phyloP scores from a whole-genome alignment of 2,329 filamentous ascomycete genomes.

The Apiospora kogelbergensis region DNA sequence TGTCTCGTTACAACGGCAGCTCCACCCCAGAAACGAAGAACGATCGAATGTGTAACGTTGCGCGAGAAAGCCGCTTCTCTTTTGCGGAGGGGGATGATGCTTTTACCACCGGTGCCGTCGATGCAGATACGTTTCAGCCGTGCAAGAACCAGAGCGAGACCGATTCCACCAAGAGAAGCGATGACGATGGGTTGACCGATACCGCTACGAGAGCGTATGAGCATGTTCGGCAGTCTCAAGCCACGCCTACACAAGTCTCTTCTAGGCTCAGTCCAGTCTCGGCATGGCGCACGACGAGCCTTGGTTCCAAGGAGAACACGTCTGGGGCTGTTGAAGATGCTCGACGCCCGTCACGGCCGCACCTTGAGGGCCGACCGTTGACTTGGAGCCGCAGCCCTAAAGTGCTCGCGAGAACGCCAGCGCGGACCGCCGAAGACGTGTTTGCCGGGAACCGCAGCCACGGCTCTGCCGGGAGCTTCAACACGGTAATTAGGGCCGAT shows the following conservation, averaged over 20 bases:
- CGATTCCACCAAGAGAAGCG: neutral
- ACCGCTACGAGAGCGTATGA: neutral
- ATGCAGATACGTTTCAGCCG: neutral
- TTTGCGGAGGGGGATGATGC: conserved; percentile 11
- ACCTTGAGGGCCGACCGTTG: conserved; percentile 6
- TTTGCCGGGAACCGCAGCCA: conserved; percentile 3
- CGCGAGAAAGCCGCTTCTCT: conserved; percentile 11
- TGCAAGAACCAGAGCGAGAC: neutral
- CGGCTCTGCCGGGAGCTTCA: neutral
- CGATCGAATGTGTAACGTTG: neutral
- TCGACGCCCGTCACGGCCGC: neutral
- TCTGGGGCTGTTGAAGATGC: neutral
- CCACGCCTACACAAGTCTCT: neutral
- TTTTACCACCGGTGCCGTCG: neutral
- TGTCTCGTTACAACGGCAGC: neutral
- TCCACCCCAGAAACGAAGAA: neutral
- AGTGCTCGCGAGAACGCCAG: neutral
- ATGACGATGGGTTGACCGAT: no score
- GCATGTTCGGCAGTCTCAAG: conserved; percentile 7
- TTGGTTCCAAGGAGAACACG: neutral
- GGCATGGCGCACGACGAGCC: neutral
- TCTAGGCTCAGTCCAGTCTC: no score
- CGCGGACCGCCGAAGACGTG: neutral
- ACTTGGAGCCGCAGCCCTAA: neutral
- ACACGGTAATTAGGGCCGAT: neutral